Evolutionary conservation across 148 eudicot species (phyloP), one percentile per base, ranked within the genome.

Genomic region (Persicaria maculosa): DNA sequence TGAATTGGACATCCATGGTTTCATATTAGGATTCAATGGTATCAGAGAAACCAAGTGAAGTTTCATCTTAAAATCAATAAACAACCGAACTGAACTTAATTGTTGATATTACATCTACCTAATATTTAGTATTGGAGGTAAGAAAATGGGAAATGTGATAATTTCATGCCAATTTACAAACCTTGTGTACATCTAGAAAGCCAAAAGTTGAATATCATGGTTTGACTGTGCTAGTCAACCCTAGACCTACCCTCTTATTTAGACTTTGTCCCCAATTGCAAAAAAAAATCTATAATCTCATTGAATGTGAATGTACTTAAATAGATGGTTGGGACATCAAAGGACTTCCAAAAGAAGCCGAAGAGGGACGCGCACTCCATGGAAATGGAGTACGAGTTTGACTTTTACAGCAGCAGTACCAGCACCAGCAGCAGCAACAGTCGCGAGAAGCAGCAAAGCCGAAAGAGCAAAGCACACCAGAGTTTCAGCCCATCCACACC

Each of bases 401-500:
- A 86, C 43, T 93, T 93, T 0, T 86, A 83, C 78, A 84, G 87
- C 80, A 83, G 83, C 64, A 85, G 25, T 22, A 22, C 25, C 25
- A 22, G 78, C 79, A 86, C 84, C 84, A 81, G 75, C 69, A 81
- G 75, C 76, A 74, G 50, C 75, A 84, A 72, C 52, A 78, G 6
- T 68, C 68, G 55, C 71, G 57, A 0, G 15, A 15, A 40, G 40
- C 73, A 71, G 67, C 79, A 55, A 79, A 74, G 77, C 57, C 80
- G 81, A 14, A 70, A 70, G 73, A 47, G 72, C 80, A 77, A 79
- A 47, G 72, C 75, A 69, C 67, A 83, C 67, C 91, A 83, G 50
- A 86, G 87, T 76, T 93, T 91, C 44, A 78, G 54, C 19, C 98
- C 98, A 5, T 88, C 93, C 68, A 91, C 98, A 71, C 98, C 98